A percentile compares a stretch with the other conserved stretches of the same genome.
These are phyloP conservation scores for Melampsora medusae DNA, from an alignment of 1,284 basidiomycete genomes.

Conservation along the genomic window DNA sequence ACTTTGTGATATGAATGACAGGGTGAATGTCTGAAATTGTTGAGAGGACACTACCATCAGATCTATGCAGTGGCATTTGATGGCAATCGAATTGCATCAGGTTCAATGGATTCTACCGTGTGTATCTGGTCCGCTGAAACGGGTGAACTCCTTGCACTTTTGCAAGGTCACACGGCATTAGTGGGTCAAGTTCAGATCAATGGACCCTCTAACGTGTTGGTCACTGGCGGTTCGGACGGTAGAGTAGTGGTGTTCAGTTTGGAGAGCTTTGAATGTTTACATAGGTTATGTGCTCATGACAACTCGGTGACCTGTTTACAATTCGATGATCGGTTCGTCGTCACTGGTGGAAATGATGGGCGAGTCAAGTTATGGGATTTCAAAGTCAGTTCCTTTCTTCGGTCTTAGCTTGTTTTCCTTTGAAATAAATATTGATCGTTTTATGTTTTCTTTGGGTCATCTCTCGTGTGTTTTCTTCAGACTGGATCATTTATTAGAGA, in stretches of 20 bases:
- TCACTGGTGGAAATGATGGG: slow-evolving; percentile 80
- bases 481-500: slow-evolving; percentile 73
- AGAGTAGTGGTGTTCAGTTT: slow-evolving; percentile 86
- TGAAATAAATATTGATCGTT: background rate
- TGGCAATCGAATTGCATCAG: slow-evolving; percentile 77
- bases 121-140: slow-evolving; percentile 78
- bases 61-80: slow-evolving; percentile 93
- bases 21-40: slow-evolving; percentile 76
- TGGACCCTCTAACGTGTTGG: slow-evolving; percentile 66
- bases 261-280: slow-evolving; percentile 59
- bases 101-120: slow-evolving; percentile 85
- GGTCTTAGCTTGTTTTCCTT: background rate
- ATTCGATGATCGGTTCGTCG: slow-evolving; percentile 66
- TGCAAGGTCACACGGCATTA: slow-evolving; percentile 89
- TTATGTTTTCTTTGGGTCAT: background rate
- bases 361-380: slow-evolving; percentile 76
- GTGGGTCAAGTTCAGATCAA: slow-evolving; percentile 85
- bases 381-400: slow-evolving; percentile 11
- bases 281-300: slow-evolving; percentile 69
- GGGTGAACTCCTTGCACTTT: slow-evolving; percentile 76
- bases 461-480: slow-evolving; percentile 49
- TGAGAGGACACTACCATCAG: slow-evolving; percentile 85
- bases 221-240: slow-evolving; percentile 90
- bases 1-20: background rate
- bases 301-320: slow-evolving; percentile 87